Conservation (phyloP, 805 yeast species). For the Naumovozyma dairenensis region DNA sequence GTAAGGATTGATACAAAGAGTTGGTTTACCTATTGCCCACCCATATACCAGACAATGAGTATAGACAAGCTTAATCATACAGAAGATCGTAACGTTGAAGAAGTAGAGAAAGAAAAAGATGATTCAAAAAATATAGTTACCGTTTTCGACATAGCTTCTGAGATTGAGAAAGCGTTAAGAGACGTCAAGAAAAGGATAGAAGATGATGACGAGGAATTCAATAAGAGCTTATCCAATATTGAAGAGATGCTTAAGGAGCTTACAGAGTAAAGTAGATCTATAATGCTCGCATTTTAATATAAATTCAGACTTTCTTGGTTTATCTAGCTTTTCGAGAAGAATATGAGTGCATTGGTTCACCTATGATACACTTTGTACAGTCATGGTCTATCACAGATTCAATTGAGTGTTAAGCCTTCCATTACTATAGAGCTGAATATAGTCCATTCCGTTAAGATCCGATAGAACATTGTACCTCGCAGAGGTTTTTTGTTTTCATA, state of each 20-base stretch:
- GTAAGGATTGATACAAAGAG: too few relatives aligned
- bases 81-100: not conserved
- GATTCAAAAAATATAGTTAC: slow-evolving; percentile 11
- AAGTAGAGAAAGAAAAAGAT: slow-evolving; percentile 4
- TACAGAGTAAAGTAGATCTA: slow-evolving; percentile 1
- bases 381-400: too few relatives aligned
- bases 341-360: not conserved
- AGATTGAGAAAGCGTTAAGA: slow-evolving; percentile 19
- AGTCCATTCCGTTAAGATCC: too few relatives aligned
- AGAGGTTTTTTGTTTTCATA: too few relatives aligned
- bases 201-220: slow-evolving; percentile 17
- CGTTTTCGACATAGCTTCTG: slow-evolving; percentile 23
- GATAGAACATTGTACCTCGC: too few relatives aligned
- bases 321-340: not conserved
- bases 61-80: not conserved
- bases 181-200: slow-evolving; percentile 12
- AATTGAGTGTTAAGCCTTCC: too few relatives aligned
- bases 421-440: too few relatives aligned
- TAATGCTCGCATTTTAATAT: not conserved
- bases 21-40: too few relatives aligned
- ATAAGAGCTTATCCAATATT: slow-evolving; percentile 10
- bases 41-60: slow-evolving; percentile 1
- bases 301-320: not conserved
- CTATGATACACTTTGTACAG: not conserved
- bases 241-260: slow-evolving; percentile 15